Base-by-base conservation (phyloP, 768 basidiomycete genomes). In the Saitozyma podzolica region DNA sequence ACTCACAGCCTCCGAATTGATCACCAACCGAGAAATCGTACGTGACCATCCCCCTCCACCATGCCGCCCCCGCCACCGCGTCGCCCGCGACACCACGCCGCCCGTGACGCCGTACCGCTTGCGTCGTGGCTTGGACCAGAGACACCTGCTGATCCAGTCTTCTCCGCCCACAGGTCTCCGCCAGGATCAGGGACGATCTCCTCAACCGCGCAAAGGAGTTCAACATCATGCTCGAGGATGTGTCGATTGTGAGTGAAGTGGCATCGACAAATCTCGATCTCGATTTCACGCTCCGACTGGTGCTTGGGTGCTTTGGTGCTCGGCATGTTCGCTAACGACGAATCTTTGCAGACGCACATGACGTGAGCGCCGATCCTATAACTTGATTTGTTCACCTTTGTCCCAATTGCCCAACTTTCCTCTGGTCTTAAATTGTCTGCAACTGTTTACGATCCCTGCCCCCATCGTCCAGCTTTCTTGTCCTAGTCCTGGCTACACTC, bases 21-120 rank as follows among this genome's bases (percentile, higher is more conserved):
- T 98, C 71, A 98, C 95, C 2, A 95, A 97, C 80, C 88, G 95
- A 77, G 95, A 98, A 85, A 89, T 97, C 69, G 95, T 95, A 66
- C 72, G 88, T 85, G 8, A 6, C 29, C 29, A 40, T 13, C 50
- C 29, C 29, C 29, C 29, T 29, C 29, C 29, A 29, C 29, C 29
- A 5, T 29, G 29, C 29, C 29, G 29, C 29, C 29, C 29, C 29
- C 29, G 2, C 29, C 29, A 29, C 29, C 29, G 29, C 29, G 5
- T 29, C 29, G n/a, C n/a, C n/a, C n/a, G n/a, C n/a, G n/a, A n/a
- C n/a, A n/a, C n/a, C n/a, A n/a, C n/a, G n/a, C 5, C 29, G 29
- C 29, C 29, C 29, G 29, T 29, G 29, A 29, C 49, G 40, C 52
- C 19, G 47, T 20, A 9, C 6, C 29, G 29, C 29, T 29, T 5